A percentile compares a stretch with the other conserved stretches of the same genome.
Conservation (phyloP, 495 filamentous ascomycete genomes). For the Geoglossum glabrum region DNA sequence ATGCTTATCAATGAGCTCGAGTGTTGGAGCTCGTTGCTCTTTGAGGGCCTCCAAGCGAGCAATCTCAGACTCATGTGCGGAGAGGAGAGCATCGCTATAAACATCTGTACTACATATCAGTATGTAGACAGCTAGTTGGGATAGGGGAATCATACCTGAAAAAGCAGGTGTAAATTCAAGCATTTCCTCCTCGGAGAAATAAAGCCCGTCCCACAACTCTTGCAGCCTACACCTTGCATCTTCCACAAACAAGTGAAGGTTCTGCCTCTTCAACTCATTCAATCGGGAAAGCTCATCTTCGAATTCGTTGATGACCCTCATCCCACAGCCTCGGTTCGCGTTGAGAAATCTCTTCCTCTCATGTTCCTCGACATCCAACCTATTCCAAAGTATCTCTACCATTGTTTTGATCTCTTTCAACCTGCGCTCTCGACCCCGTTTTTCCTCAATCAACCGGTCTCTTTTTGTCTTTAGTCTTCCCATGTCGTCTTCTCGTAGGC, state of each 20-base stretch:
- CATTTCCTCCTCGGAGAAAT: constrained; percentile 95
- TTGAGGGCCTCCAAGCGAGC: constrained; percentile 57
- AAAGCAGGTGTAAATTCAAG: constrained; percentile 90
- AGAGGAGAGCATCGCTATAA: constrained; percentile 76
- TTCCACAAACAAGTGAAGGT: constrained; percentile 86
- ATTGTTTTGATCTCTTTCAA: constrained; percentile 52
- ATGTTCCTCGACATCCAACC: constrained; percentile 58
- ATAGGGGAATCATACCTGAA: constrained; percentile 33
- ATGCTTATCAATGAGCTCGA: constrained; percentile 70
- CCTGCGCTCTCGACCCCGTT: constrained; percentile 62
- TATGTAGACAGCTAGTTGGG: neutral
- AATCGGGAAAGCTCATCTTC: constrained; percentile 72
- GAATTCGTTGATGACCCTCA: constrained; percentile 80
- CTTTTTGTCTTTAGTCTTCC: constrained; percentile 46
- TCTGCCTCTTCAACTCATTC: constrained; percentile 84
- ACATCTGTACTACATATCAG: constrained; percentile 28
- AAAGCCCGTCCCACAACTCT: constrained; percentile 84
- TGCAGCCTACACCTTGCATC: constrained; percentile 77
- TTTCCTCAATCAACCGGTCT: constrained; percentile 84
- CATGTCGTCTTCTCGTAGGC: constrained; percentile 73
- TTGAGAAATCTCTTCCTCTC: constrained; percentile 68
- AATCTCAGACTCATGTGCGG: constrained; percentile 79
- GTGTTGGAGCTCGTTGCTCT: constrained; percentile 68
- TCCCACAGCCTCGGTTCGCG: constrained; percentile 54
- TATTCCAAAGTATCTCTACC: constrained; percentile 75